phyloP scores from a whole-genome alignment of 1,284 basidiomycete species.

The Limonomyces culmigenus region DNA sequence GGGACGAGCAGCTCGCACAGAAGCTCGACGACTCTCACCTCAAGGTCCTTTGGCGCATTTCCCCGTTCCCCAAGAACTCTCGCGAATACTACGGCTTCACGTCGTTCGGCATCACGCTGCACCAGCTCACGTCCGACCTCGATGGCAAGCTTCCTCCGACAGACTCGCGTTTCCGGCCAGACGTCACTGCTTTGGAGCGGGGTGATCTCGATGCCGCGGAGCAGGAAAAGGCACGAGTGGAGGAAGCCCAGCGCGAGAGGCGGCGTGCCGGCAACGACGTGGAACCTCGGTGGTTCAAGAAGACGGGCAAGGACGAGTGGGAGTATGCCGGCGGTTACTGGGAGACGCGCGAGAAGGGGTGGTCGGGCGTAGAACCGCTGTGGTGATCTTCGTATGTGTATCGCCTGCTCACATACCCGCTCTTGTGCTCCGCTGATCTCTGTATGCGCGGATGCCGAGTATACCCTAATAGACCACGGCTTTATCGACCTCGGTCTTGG shows the following conservation, averaged over 20 bases:
- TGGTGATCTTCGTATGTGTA: too few relatives aligned
- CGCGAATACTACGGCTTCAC: constrained; percentile 75
- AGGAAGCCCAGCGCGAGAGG: constrained; percentile 58
- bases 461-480: too few relatives aligned
- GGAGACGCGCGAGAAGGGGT: constrained; percentile 50
- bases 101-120: constrained; percentile 62
- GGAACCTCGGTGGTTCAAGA: constrained; percentile 56
- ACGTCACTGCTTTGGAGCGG: constrained; percentile 76
- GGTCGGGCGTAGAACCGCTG: constrained; percentile 39
- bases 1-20: constrained; percentile 63
- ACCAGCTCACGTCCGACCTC: constrained; percentile 64
- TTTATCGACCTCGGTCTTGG: too few relatives aligned
- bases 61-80: constrained; percentile 57
- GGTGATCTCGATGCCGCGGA: constrained; percentile 70
- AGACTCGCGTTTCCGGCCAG: constrained; percentile 75
- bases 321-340: constrained; percentile 67
- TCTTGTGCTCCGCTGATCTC: too few relatives aligned
- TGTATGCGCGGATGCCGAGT: too few relatives aligned
- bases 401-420: too few relatives aligned
- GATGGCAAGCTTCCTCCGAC: constrained; percentile 59
- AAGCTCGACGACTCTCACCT: constrained; percentile 52
- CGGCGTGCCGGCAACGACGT: constrained; percentile 37
- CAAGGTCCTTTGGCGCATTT: constrained; percentile 59
- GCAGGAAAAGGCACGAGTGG: constrained; percentile 55
- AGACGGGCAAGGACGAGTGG: constrained; percentile 51